Base-by-base conservation (phyloP, 768 basidiomycete species). In the Amanita polypyramis region DNA sequence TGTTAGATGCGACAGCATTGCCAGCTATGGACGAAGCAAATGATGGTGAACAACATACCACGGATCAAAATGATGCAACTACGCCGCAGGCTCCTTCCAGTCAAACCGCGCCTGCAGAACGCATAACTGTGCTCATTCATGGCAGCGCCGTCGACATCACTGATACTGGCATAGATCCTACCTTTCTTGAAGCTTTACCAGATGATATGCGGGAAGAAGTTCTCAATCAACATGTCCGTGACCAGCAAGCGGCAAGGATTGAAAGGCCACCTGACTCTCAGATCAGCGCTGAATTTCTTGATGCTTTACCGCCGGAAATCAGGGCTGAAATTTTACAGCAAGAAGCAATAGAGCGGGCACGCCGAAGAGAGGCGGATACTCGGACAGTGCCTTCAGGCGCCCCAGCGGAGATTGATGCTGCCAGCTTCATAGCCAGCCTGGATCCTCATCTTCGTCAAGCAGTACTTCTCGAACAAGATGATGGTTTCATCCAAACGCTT, bases 191-290 rank as follows among this genome's bases (percentile, higher is more conserved):
- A 66, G 96, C 96, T 20, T 68, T 99, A 7, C 96, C 96, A 0
- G 96, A 99, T 60, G 95, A 98, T 55, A 98, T 99, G 85, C 80
- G 96, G 43, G 95, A 96, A 60, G 96, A 99, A 60, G 92, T 99
- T 30, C 74, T 99, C 45, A 93, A 94, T 57, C 96, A 99, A 59
- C 95, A 99, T 59, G 82, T 97, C 55, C 83, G 93, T 7, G 96
- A 98, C 56, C 89, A 84, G 51, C 82, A 85, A 34, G 81, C 87
- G 9, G 80, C 90, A 3, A 73, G 80, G 58, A 69, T 82, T 48
- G 85, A 85, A 61, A 74, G 78, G 39, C 85, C 79, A 29, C 70
- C 77, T 14, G 91, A 91, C 55, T 91, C 91, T 0, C 84, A 88
- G 58, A 94, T 99, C 64, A 95, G 88, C 63, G 62, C 82, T 1